Conservation (phyloP, 495 filamentous ascomycete species). For the Trichoderma erinaceum region DNA sequence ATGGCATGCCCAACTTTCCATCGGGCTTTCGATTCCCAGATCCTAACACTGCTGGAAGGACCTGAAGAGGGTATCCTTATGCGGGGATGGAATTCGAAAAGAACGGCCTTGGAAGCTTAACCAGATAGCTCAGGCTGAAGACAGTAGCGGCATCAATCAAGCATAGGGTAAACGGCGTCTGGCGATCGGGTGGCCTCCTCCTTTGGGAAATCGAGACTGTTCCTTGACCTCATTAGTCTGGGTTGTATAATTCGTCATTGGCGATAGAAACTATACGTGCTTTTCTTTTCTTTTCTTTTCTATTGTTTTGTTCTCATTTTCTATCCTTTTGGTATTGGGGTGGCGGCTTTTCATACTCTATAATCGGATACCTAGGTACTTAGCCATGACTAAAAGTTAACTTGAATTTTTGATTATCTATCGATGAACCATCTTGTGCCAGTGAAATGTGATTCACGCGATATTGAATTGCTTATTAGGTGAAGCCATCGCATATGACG, state of each 20-base stretch:
- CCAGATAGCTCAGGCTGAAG: background rate
- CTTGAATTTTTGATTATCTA: background rate
- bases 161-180: constrained; percentile 6
- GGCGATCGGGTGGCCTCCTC: background rate
- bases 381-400: background rate
- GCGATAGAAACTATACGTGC: background rate
- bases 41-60: constrained; percentile 20
- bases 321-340: background rate
- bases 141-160: background rate
- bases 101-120: background rate
- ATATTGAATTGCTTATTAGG: background rate
- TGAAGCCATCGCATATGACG: too few relatives aligned
- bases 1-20: constrained; percentile 66
- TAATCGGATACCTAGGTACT: constrained; percentile 4
- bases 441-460: background rate
- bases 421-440: background rate
- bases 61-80: background rate
- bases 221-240: background rate
- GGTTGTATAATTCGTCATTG: background rate
- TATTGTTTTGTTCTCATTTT: background rate
- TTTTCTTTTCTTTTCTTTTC: background rate
- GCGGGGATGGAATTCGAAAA: background rate
- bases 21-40: constrained; percentile 50
- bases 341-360: background rate
- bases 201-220: background rate